These are phyloP conservation scores for Vigna angularis DNA, from an alignment of 306 rosid species.

Conservation along the genomic window DNA sequence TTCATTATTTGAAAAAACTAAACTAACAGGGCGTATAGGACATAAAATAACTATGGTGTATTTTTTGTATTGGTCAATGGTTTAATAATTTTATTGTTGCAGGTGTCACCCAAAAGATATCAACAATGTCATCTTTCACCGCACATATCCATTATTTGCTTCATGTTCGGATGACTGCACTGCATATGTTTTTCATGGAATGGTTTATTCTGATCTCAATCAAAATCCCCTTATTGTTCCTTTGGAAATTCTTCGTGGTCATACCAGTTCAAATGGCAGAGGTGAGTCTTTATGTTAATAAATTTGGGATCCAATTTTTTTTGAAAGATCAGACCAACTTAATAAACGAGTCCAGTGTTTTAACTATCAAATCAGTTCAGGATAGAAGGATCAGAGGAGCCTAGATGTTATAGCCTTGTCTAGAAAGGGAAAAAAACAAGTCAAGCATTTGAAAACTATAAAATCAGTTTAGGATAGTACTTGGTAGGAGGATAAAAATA, in stretches of 20 bases:
- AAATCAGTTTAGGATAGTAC: not conserved
- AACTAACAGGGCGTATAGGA: constrained; percentile 1
- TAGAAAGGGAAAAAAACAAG: not conserved
- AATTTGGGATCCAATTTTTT: constrained; percentile 13
- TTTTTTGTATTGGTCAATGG: constrained; percentile 6
- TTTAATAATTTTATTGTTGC: constrained; percentile 45
- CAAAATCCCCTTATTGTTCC: constrained; percentile 94
- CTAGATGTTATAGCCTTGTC: constrained; percentile 31
- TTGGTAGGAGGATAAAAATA: not conserved
- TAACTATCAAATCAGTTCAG: constrained; percentile 1
- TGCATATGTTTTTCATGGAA: constrained; percentile 91
- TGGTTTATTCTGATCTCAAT: constrained; percentile 92
- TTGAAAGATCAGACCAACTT: not conserved
- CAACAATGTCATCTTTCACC: constrained; percentile 79
- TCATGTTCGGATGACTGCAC: constrained; percentile 91
- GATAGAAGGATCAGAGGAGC: not conserved
- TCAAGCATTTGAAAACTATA: not conserved
- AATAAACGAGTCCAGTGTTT: not conserved
- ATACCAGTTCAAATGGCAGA: constrained; percentile 75
- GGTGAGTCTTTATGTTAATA: constrained; percentile 58
- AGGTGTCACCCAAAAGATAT: constrained; percentile 96
- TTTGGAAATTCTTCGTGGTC: constrained; percentile 84
- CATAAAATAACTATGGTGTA: not conserved
- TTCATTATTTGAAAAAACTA: not conserved
- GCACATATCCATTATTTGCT: constrained; percentile 83